These are phyloP conservation scores for Saccharomycopsis crataegensis DNA, from an alignment of 1,139 yeast genomes.

Conservation along the genomic window DNA sequence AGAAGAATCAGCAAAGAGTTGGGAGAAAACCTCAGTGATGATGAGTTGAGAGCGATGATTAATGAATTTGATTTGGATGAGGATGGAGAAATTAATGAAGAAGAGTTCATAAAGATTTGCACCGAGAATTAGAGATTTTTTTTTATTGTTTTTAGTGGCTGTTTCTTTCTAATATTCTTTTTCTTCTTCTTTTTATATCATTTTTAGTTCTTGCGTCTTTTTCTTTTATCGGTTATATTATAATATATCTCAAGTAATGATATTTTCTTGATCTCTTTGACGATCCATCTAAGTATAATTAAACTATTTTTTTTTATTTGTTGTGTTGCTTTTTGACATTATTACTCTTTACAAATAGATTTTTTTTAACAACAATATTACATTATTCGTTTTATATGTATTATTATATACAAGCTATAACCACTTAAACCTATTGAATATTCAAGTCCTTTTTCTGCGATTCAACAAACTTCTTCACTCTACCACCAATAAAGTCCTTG, in stretches of 20 bases:
- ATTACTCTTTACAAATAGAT: too few relatives aligned
- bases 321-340: too few relatives aligned
- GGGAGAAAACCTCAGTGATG: constrained; percentile 89
- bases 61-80: constrained; percentile 96
- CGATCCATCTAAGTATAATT: too few relatives aligned
- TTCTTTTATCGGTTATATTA: too few relatives aligned
- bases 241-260: too few relatives aligned
- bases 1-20: constrained; percentile 87
- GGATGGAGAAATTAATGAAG: constrained; percentile 91
- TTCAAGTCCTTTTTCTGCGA: constrained; percentile 22
- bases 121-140: constrained; percentile 40
- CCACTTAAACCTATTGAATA: background rate
- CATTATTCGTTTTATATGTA: background rate
- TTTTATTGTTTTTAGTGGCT: background rate
- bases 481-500: constrained; percentile 61
- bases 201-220: background rate
- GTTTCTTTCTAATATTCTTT: background rate
- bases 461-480: constrained; percentile 50
- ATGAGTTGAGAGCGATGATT: constrained; percentile 92
- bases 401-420: background rate
- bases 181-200: background rate
- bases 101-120: constrained; percentile 88
- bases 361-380: too few relatives aligned
- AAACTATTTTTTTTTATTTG: background rate
- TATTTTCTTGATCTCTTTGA: too few relatives aligned